These are phyloP conservation scores for Eucalyptus shirleyi DNA, from an alignment of 345 rosid species.

Conservation along the genomic window DNA sequence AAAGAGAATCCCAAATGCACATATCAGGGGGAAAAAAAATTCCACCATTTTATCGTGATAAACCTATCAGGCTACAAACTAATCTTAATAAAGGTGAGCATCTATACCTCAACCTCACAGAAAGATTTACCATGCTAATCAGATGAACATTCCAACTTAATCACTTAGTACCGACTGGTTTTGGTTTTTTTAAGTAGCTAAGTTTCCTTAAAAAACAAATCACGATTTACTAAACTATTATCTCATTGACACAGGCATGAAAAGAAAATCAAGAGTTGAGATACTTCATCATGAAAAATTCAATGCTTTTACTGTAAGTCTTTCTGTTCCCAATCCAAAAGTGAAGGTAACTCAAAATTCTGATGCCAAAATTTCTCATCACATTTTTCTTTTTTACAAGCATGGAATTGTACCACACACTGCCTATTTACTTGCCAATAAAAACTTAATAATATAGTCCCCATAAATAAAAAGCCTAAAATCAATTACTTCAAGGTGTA, in stretches of 20 bases:
- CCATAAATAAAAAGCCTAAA: not conserved
- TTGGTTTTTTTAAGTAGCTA: not conserved
- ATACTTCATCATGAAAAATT: not conserved
- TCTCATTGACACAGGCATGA: not conserved
- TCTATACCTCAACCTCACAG: not conserved
- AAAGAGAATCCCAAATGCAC: not conserved
- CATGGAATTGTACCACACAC: not conserved
- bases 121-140: not conserved
- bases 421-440: not conserved
- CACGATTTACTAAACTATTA: not conserved
- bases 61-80: not conserved
- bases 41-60: not conserved
- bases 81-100: not conserved
- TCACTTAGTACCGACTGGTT: not conserved
- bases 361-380: not conserved
- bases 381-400: not conserved
- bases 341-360: not conserved
- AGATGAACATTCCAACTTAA: not conserved
- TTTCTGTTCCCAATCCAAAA: not conserved
- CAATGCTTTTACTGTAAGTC: not conserved
- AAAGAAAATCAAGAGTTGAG: not conserved
- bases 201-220: not conserved
- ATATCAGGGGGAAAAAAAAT: not conserved
- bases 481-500: not conserved
- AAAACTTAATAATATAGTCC: not conserved